Base-by-base conservation (phyloP, 1,284 basidiomycete species). In the Cutaneotrichosporon sp. region DNA sequence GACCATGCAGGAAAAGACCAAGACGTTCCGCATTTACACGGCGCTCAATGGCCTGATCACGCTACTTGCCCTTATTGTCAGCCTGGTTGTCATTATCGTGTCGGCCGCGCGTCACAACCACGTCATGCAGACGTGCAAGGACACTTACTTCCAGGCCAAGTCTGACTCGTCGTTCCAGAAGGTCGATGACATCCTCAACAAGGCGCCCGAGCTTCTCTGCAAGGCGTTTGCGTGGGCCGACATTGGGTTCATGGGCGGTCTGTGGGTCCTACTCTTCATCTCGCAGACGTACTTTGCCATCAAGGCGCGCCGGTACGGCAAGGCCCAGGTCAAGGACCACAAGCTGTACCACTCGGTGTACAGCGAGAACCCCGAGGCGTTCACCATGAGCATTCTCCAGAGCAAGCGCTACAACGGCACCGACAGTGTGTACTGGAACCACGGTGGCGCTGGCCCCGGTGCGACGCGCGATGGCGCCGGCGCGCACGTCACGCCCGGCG, bases 211-310 rank as follows among this genome's bases (percentile, higher is more conserved):
- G 43, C 83, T 80, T 1, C 77, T 94, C 15, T 94, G 91, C 75
- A 79, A 85, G 47, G 85, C 92, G 50, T 91, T 94, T 68, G 80
- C 89, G 8, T 94, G 89, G 89, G 86, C 88, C 5, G 86, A 88
- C 67, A 77, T 94, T n/a, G 91, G 91, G 35, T 77, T 94, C 58
- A 92, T 94, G 89, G 86, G 80, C 18, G 87, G 82, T 4, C 76
- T 92, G 17, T 94, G 89, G 87, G 72, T 86, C 7, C 67, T 92
- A 12, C 78, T 94, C 26, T 82, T 81, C 20, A 77, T 87, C 50
- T 77, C 87, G 49, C 88, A 93, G 75, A 85, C 86, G 68, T 63
- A 79, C 66, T 63, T 65, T 72, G 50, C 70, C 53, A 67, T 54
- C 57, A 80, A 91, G 39, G 68, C 89, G 34, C 81, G 82, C 9